Base-by-base conservation (phyloP, 106 monocot genomes). In the Dactylorhiza incarnata region DNA sequence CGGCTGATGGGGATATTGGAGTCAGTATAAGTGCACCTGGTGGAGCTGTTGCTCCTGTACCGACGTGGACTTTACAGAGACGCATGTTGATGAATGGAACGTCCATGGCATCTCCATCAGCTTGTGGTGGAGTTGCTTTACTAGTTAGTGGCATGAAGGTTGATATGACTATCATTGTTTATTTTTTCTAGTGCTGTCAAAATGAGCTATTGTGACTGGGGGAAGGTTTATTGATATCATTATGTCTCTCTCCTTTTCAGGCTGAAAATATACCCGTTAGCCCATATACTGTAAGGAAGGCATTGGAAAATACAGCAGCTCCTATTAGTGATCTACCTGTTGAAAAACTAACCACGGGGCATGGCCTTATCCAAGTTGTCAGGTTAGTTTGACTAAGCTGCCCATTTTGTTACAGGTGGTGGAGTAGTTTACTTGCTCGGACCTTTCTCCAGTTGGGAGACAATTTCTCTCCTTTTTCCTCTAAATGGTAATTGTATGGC, bases 81-180 rank as follows among this genome's bases (percentile, higher is more conserved):
- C 89, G 93, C 50, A 89, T 87, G 89, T 94, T 99, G 48, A 99
- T 99, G 97, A 99, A 99, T 86, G 97, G 97, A 37, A 99, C 97
- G 73, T 99, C 97, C 69, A 99, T 99, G 97, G 75, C 97, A 68
- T 99, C 97, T 73, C 97, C 97, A 68, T 99, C 84, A 70, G 94
- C 97, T 47, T 99, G 97, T 85, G 97, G 97, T 59, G 97, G 94
- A 26, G 86, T 94, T 75, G 93, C 97, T 80, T 81, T 99, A 70
- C 81, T 99, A 49, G 56, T 99, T 78, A 94, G 97, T 82, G 97
- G 78, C 49, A 94, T 99, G 94, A 99, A 99, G 97, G 97, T 99
- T 69, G 23, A 23, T n/a, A 61, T 67, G 37, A 67, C 43, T 43
- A 37, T 17, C 37, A 55, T 54, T 46, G 22, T 7, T 56, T 29